Evolutionary conservation across 169 alveolate genomes (phyloP).

Genomic region (Plasmodium cynomolgi): DNA sequence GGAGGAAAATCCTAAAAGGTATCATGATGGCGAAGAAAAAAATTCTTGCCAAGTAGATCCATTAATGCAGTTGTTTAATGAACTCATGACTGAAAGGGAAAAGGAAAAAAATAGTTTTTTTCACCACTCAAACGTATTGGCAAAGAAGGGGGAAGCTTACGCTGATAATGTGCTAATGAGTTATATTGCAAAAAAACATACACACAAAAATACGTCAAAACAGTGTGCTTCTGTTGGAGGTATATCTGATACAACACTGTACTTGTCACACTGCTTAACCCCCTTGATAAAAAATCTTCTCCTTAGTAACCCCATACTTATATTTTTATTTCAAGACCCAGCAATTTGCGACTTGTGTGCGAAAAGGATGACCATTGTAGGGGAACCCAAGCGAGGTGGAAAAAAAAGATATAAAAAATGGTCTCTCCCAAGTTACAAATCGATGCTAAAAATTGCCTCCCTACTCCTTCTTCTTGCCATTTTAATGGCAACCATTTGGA

Average conservation of each 20-base stretch:
- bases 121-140: not conserved
- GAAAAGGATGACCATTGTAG: not conserved
- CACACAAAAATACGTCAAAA: not conserved
- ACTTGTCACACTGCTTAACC: not conserved
- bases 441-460: not conserved
- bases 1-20: not conserved
- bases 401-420: not conserved
- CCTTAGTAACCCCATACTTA: constrained; percentile 14
- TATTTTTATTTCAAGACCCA: constrained; percentile 3
- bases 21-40: not conserved
- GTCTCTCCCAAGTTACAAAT: not conserved
- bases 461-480: not conserved
- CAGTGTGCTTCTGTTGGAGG: not conserved
- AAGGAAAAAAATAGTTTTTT: constrained; percentile 10
- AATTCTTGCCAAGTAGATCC: not conserved
- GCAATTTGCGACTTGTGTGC: not conserved
- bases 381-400: not conserved
- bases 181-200: not conserved
- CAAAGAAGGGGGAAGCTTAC: not conserved
- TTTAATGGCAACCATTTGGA: not conserved
- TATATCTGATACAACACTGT: not conserved
- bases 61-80: constrained; percentile 13
- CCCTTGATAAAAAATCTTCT: constrained; percentile 10
- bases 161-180: not conserved
- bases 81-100: constrained; percentile 3